Conservation (phyloP, 805 yeast species). For the Yamadazyma phyllophila region DNA sequence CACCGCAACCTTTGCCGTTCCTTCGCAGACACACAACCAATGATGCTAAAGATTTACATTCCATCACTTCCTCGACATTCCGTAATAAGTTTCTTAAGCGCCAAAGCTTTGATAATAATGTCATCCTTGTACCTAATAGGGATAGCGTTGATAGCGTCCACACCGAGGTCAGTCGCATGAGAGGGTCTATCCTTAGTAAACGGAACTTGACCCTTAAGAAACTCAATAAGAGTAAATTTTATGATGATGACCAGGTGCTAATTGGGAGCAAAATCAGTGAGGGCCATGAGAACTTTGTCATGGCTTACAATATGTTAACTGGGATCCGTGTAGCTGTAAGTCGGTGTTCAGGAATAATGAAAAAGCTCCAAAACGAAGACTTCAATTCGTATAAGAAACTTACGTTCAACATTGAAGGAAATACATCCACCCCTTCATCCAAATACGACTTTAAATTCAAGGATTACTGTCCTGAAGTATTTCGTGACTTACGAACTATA, state of each 20-base stretch:
- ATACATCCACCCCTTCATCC: slow-evolving; percentile 87
- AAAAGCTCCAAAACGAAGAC: slow-evolving; percentile 67
- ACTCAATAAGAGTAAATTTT: slow-evolving; percentile 32
- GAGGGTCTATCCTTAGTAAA: slow-evolving; percentile 45
- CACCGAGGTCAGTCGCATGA: slow-evolving; percentile 49
- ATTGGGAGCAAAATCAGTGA: slow-evolving; percentile 84
- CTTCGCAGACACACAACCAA: slow-evolving; percentile 15
- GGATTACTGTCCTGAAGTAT: slow-evolving; percentile 93
- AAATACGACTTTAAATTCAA: slow-evolving; percentile 95
- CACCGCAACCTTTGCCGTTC: neutral
- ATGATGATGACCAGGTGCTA: slow-evolving; percentile 56
- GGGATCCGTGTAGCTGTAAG: slow-evolving; percentile 96
- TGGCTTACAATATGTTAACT: slow-evolving; percentile 96
- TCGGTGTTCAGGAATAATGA: slow-evolving; percentile 81
- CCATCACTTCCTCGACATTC: slow-evolving; percentile 2
- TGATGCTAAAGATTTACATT: slow-evolving; percentile 6
- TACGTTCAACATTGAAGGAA: slow-evolving; percentile 84
- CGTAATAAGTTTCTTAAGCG: slow-evolving; percentile 2
- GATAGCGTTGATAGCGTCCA: slow-evolving; percentile 24
- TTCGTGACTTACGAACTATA: slow-evolving; percentile 72
- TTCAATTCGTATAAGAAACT: slow-evolving; percentile 73
- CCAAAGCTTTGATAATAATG: slow-evolving; percentile 4
- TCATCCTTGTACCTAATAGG: neutral
- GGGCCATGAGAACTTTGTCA: slow-evolving; percentile 88
- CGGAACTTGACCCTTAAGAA: slow-evolving; percentile 31